Percentiles rank a stretch among this genome's conserved stretches.
Evolutionary conservation across 1,284 basidiomycete genomes (phyloP).

Genomic region (Pseudozyma sp.): DNA sequence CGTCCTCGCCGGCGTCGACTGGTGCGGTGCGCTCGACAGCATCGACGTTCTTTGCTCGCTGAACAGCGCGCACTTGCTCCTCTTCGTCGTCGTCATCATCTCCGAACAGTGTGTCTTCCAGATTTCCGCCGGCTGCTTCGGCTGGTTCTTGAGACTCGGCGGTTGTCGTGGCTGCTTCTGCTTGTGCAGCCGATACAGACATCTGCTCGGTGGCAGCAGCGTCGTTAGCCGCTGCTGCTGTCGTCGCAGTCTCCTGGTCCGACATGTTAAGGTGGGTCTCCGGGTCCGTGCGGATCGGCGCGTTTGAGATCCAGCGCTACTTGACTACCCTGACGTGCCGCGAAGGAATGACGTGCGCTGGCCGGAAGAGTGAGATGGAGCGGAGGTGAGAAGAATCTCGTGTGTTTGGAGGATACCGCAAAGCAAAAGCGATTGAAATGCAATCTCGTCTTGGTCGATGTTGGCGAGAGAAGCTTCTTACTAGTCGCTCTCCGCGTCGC

Average conservation of each 20-base stretch:
- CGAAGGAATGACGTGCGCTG: too few species aligned
- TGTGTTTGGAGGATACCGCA: too few species aligned
- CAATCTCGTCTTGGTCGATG: not conserved
- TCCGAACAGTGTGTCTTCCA: slow-evolving; percentile 53
- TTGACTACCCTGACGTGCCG: too few species aligned
- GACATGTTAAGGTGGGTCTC: slow-evolving; percentile 26
- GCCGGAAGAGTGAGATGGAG: too few species aligned
- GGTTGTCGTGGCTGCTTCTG: not conserved
- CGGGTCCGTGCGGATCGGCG: slow-evolving; percentile 15
- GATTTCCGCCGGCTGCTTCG: slow-evolving; percentile 11
- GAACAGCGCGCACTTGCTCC: slow-evolving; percentile 22
- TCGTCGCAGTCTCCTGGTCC: slow-evolving; percentile 27
- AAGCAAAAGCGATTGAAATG: not conserved
- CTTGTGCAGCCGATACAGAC: not conserved
- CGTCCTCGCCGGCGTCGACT: slow-evolving; percentile 11
- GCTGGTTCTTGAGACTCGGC: not conserved
- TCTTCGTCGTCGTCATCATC: slow-evolving; percentile 49
- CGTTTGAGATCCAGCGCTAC: not conserved
- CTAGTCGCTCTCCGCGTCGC: not conserved
- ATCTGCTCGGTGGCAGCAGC: not conserved
- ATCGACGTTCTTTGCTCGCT: slow-evolving; percentile 7
- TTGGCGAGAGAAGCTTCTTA: slow-evolving; percentile 1
- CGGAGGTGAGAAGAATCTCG: too few species aligned
- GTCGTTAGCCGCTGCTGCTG: slow-evolving; percentile 3
- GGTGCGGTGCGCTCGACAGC: not conserved